phyloP scores from a whole-genome alignment of 805 yeast genomes.

The Kuraishia molischiana region DNA sequence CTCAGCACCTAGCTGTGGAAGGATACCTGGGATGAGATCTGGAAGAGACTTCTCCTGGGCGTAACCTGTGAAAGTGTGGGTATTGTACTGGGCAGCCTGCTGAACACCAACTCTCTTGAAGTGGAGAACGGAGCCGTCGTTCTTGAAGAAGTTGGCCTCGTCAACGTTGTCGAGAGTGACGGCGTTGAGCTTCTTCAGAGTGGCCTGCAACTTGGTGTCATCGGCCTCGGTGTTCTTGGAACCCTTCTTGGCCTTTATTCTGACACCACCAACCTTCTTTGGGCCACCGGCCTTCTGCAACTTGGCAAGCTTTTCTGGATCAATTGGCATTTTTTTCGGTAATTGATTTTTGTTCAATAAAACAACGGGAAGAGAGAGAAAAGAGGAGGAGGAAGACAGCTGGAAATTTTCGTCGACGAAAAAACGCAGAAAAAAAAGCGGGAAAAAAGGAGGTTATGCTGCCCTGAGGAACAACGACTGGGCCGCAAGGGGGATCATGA shows the following conservation, averaged over 20 bases:
- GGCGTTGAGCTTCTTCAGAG: constrained; percentile 82
- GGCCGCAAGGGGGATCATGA: constrained; percentile 25
- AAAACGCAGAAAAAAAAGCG: too few species aligned
- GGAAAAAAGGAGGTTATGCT: not conserved
- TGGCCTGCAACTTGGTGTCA: constrained; percentile 83
- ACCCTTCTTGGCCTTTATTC: constrained; percentile 85
- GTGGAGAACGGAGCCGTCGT: constrained; percentile 93
- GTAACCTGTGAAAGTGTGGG: constrained; percentile 90
- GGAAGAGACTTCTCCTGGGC: constrained; percentile 89
- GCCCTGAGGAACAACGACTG: constrained; percentile 12
- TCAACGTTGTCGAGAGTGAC: constrained; percentile 83
- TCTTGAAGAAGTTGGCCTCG: constrained; percentile 96
- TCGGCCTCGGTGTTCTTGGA: constrained; percentile 64
- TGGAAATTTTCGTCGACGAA: too few species aligned
- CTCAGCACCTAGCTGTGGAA: constrained; percentile 95
- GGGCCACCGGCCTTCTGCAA: constrained; percentile 76
- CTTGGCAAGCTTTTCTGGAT: constrained; percentile 90
- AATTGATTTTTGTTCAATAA: not conserved
- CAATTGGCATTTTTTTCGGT: constrained; percentile 81
- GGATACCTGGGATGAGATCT: constrained; percentile 87
- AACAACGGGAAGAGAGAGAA: too few species aligned
- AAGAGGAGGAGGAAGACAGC: not conserved
- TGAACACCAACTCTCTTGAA: constrained; percentile 95
- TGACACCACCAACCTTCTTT: constrained; percentile 77
- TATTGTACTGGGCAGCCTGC: constrained; percentile 83